A percentile compares a stretch with the other conserved stretches of the same genome.
Evolutionary conservation across 371 early-diverging fungal species (phyloP).

Genomic region (Zopfochytrium polystomum): DNA sequence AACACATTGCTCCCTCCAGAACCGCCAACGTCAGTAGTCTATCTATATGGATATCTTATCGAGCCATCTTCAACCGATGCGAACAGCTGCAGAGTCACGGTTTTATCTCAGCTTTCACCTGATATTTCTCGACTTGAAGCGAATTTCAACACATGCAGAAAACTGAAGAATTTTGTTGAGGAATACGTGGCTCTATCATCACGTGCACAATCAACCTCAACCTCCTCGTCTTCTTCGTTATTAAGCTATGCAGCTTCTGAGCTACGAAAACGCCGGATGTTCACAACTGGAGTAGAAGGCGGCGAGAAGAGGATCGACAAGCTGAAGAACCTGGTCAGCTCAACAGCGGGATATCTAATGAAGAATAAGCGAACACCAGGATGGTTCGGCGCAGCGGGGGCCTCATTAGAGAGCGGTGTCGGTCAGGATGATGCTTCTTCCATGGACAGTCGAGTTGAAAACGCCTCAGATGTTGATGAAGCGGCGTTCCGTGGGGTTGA

Average conservation of each 20-base stretch:
- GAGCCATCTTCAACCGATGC: constrained; percentile 23
- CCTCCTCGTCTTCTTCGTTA: neutral
- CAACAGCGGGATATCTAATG: constrained; percentile 27
- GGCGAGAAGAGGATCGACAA: constrained; percentile 33
- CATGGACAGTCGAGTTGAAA: too few species aligned
- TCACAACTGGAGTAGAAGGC: neutral
- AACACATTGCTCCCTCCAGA: too few species aligned
- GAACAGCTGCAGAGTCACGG: constrained; percentile 34
- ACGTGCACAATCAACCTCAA: neutral
- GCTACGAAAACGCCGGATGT: constrained; percentile 7
- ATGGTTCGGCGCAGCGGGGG: constrained; percentile 2
- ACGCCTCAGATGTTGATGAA: too few species aligned
- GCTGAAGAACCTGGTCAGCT: constrained; percentile 28
- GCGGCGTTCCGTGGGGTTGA: too few species aligned
- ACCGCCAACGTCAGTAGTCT: too few species aligned
- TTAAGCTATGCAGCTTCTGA: neutral
- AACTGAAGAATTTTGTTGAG: constrained; percentile 50
- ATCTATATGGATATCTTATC: constrained; percentile 44
- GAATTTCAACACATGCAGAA: constrained; percentile 29
- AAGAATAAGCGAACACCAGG: constrained; percentile 13
- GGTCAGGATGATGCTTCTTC: too few species aligned
- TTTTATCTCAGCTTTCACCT: constrained; percentile 38
- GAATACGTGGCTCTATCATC: constrained; percentile 30
- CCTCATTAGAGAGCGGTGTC: neutral
- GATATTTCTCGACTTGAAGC: constrained; percentile 42